Evolutionary conservation across 441 rosid genomes (phyloP), one percentile per base, ranked within the genome.

Genomic region (Jatropha multifida): DNA sequence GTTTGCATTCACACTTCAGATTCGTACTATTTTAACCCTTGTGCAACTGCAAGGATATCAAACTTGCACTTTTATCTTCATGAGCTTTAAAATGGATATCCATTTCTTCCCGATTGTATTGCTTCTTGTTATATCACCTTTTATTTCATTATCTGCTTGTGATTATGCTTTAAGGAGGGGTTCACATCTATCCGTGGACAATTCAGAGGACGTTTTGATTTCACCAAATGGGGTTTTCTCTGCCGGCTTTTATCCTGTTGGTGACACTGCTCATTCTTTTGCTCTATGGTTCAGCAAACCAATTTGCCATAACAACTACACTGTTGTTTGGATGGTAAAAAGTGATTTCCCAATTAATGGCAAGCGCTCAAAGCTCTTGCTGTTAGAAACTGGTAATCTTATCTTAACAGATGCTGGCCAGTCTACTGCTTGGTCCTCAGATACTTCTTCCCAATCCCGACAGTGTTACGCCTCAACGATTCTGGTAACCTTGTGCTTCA

Each of bases 251-350:
- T 63, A 41, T 56, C 64, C 64, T 1, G 74, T 75, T 1, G 81
- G 81, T 12, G 60, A 71, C 9, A 55, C 26, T 59, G 63, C 85
- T 4, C 78, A 48, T 56, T 65, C 70, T 73, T 80, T 84, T 42
- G 76, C 83, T 4, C 27, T 79, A 20, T 81, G 85, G 85, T 77
- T 79, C 61, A 77, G 48, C 37, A 64, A 73, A 0, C 18, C 77
- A 3, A 17, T 61, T 7, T 38, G 48, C 13, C 2, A 5, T 5
- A 20, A 17, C 26, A 26, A 71, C 37, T 74, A 38, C 69, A 74
- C 82, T 1, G 27, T 76, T 0, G 76, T 79, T 52, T 85, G 88
- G 88, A 85, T 78, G 84, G 88, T 83, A 4, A 85, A 85, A 65
- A 77, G 82, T 0, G 81, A 85, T 62, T 4, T 51, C 0, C 84